phyloP scores from a whole-genome alignment of 768 basidiomycete species.

The Astraeus odoratus region DNA sequence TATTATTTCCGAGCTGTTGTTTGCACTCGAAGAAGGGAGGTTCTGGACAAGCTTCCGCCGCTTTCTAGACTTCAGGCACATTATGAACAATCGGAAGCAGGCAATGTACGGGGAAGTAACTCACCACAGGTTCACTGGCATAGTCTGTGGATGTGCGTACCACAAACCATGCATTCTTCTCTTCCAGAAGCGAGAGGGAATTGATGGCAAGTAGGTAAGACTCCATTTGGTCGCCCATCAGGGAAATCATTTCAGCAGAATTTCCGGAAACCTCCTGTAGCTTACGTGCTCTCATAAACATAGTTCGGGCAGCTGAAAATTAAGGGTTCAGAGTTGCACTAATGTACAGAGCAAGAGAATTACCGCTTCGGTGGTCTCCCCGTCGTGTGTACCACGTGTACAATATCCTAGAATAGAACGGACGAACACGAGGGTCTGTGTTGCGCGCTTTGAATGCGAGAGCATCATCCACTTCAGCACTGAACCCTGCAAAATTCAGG shows the following conservation, averaged over 20 bases:
- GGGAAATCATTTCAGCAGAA: conserved; percentile 31
- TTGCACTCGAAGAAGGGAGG: conserved; percentile 71
- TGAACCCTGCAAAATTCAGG: conserved; percentile 79
- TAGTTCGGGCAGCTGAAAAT: conserved; percentile 70
- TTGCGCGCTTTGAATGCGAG: conserved; percentile 92
- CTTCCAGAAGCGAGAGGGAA: conserved; percentile 75
- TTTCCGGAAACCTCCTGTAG: conserved; percentile 42
- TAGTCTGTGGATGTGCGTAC: conserved; percentile 48
- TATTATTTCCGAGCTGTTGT: conserved; percentile 66
- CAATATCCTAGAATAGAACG: conserved; percentile 86
- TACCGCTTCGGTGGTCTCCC: conserved; percentile 90
- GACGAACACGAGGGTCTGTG: conserved; percentile 77
- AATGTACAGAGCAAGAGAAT: conserved; percentile 22
- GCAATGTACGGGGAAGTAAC: conserved; percentile 11
- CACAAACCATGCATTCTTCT: conserved; percentile 77
- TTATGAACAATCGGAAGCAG: conserved; percentile 13
- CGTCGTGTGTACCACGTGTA: conserved; percentile 88
- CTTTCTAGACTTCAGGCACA: conserved; percentile 49
- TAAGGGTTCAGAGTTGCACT: conserved; percentile 20
- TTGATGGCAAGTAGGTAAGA: conserved; percentile 87
- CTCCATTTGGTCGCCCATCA: conserved; percentile 66
- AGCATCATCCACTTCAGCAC: conserved; percentile 81
- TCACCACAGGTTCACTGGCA: conserved; percentile 40
- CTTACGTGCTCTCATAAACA: conserved; percentile 89
- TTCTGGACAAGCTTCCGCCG: conserved; percentile 64